Base-by-base conservation (phyloP, 495 filamentous ascomycete species). In the Aspergillus panamensis region DNA sequence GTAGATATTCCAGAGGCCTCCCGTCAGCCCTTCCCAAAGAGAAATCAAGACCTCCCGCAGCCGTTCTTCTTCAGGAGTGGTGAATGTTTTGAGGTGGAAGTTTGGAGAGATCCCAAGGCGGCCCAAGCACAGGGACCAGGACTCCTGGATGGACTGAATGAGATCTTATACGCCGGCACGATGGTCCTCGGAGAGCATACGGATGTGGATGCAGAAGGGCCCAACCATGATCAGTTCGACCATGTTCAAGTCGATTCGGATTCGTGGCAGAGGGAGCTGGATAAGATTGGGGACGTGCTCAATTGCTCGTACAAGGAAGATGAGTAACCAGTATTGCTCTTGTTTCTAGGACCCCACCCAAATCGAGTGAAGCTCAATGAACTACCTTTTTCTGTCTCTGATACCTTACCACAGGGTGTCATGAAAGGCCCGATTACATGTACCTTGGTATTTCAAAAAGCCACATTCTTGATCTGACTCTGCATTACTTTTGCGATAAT, bases 31-130 rank as follows among this genome's bases (percentile, higher is more conserved):
- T 69, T 74, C 53, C 62, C 62, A 2, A 51, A 52, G 58, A 49
- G 14, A 51, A 66, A 29, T 39, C 0, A 57, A 55, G 20, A 17
- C 19, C 42, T 45, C 4, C 42, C 42, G n/a, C 9, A 20, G n/a
- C 42, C 42, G 17, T 70, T 75, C 64, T 75, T 75, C 65, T 76
- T 76, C 65, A 58, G 51, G 14, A 55, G 48, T 0, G 68, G 65
- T 1, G 47, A 60, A 45, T 62, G 49, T 14, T 71, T 68, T 58
- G 45, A 64, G 25, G 66, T 72, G 14, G 65, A 59, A 12, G 68
- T 77, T 13, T 75, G 63, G 48, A 56, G 63, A 25, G 71, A 75
- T 45, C 32, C 53, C 14, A 65, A 61, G 44, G 25, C 42, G 17
- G 42, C 42, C n/a, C 42, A 45, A 10, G 14, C 16, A 13, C 42